Percentiles rank a stretch among this genome's conserved stretches.
These are phyloP conservation scores for Serendipita sp. DNA, from an alignment of 1,284 basidiomycete genomes.

Conservation along the genomic window DNA sequence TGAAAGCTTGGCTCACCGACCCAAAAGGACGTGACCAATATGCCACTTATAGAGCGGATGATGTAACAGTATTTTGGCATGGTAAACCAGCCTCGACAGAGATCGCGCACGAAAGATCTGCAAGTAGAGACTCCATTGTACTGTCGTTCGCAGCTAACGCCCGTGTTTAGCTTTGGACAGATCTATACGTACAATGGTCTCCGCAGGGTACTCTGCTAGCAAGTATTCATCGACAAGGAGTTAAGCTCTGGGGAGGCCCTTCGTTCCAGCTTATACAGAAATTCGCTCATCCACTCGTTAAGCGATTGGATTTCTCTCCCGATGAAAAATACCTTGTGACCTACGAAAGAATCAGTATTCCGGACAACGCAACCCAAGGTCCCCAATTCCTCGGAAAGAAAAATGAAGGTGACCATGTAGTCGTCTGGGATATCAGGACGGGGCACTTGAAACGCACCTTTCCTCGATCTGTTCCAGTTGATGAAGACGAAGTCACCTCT, in stretches of 20 bases:
- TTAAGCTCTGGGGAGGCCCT: constrained; percentile 88
- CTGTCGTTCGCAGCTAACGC: neutral
- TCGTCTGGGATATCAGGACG: constrained; percentile 95
- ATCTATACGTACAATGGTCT: constrained; percentile 96
- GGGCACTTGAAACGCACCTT: constrained; percentile 90
- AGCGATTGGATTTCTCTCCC: constrained; percentile 95
- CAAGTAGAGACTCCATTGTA: constrained; percentile 24
- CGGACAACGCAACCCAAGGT: constrained; percentile 67
- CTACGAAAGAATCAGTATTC: constrained; percentile 89
- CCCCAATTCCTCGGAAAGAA: constrained; percentile 81
- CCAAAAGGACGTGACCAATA: constrained; percentile 89
- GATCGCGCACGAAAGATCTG: constrained; percentile 58
- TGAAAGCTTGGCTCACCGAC: constrained; percentile 91
- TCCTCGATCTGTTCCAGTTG: constrained; percentile 35
- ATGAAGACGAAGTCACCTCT: constrained; percentile 35
- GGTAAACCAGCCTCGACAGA: constrained; percentile 82
- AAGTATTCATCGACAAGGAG: constrained; percentile 90
- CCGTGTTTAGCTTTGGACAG: constrained; percentile 71
- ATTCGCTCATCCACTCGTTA: constrained; percentile 91
- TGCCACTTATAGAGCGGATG: constrained; percentile 84
- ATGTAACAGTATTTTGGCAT: constrained; percentile 89
- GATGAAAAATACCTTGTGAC: constrained; percentile 96
- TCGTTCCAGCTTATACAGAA: constrained; percentile 79
- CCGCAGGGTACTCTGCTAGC: constrained; percentile 88
- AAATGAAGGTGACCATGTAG: constrained; percentile 94